phyloP scores from a whole-genome alignment of 2,329 filamentous ascomycete genomes.

The Elsinoe australis region DNA sequence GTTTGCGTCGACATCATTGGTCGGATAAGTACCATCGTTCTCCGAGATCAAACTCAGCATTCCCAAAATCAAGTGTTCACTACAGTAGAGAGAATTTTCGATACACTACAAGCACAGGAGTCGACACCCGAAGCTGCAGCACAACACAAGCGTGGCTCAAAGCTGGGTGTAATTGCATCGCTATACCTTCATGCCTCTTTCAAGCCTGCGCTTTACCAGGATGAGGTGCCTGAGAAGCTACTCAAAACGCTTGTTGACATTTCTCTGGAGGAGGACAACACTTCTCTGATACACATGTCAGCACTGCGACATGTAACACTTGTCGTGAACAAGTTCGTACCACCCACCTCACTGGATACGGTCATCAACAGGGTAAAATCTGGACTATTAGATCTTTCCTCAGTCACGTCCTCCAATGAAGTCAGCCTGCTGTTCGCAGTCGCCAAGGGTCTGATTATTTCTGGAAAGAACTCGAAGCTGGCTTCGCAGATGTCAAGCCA shows the following conservation, averaged over 20 bases:
- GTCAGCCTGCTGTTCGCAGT: conserved; percentile 54
- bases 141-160: conserved; percentile 12
- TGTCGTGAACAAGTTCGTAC: conserved; percentile 43
- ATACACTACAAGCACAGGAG: conserved; percentile 9
- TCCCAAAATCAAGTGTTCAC: conserved; percentile 43
- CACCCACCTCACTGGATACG: conserved; percentile 29
- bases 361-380: conserved; percentile 26
- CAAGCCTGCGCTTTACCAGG: conserved; percentile 30
- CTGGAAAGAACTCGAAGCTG: conserved; percentile 42
- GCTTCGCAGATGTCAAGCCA: conserved; percentile 36
- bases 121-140: conserved; percentile 9
- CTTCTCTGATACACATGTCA: conserved; percentile 8
- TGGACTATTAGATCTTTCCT: conserved; percentile 29
- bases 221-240: conserved; percentile 29
- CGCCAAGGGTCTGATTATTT: conserved; percentile 52
- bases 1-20: conserved; percentile 53
- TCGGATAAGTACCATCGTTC: conserved; percentile 52
- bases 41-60: conserved; percentile 45
- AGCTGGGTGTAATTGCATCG: conserved; percentile 43
- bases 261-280: conserved; percentile 17
- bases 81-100: conserved; percentile 17
- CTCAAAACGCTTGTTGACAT: conserved; percentile 35
- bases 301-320: conserved; percentile 39
- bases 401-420: conserved; percentile 29
- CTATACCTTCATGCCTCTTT: conserved; percentile 50